Percentiles rank a stretch among this genome's conserved stretches.
These are phyloP conservation scores for Fraxinus ornus DNA, from an alignment of 305 asterid genomes.

Conservation along the genomic window DNA sequence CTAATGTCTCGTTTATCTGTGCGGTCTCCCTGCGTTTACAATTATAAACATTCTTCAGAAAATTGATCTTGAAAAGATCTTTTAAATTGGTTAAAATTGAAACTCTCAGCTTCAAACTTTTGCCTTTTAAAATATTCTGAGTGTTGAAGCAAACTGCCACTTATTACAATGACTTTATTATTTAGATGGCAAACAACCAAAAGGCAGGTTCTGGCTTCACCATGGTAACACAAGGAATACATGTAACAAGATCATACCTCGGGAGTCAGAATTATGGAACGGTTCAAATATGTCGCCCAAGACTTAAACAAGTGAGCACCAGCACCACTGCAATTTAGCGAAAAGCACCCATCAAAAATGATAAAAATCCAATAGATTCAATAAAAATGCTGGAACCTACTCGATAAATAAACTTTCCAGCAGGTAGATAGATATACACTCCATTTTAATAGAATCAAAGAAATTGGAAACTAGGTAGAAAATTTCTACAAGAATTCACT, in stretches of 20 bases:
- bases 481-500: conserved; percentile 4
- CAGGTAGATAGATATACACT: not conserved
- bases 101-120: not conserved
- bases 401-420: not conserved
- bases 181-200: not conserved
- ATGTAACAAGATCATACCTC: conserved; percentile 50
- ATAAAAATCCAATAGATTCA: not conserved
- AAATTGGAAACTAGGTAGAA: conserved; percentile 8
- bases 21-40: conserved; percentile 70
- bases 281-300: conserved; percentile 81
- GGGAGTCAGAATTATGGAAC: conserved; percentile 89
- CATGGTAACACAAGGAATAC: not conserved
- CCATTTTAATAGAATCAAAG: not conserved
- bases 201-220: not conserved
- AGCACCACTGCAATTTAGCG: conserved; percentile 71
- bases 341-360: conserved; percentile 21
- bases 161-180: not conserved
- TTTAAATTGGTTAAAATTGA: not conserved
- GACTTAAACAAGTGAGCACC: conserved; percentile 99
- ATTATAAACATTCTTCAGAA: conserved; percentile 14
- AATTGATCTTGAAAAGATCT: conserved; percentile 11
- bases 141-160: not conserved
- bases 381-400: conserved; percentile 17
- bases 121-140: not conserved
- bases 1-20: conserved; percentile 90